Conservation (phyloP, 345 rosid species). For the Combretum micranthum region DNA sequence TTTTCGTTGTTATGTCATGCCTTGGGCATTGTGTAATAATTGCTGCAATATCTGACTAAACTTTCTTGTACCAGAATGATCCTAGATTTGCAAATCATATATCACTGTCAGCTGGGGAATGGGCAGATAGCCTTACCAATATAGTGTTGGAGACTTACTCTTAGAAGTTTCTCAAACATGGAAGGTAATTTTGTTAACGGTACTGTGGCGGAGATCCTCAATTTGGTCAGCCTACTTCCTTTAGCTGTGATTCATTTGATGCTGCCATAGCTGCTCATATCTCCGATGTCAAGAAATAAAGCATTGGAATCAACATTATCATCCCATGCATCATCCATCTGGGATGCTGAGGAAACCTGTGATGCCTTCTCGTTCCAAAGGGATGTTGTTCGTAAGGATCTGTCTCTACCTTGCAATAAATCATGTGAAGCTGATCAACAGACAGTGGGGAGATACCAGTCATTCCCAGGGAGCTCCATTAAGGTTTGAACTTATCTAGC, state of each 20-base stretch:
- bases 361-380: slow-evolving; percentile 88
- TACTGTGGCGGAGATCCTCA: slow-evolving; percentile 35
- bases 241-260: slow-evolving; percentile 94
- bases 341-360: slow-evolving; percentile 98
- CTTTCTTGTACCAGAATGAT: slow-evolving; percentile 31
- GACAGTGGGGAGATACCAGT: slow-evolving; percentile 13
- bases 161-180: slow-evolving; percentile 54
- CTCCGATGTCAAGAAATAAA: slow-evolving; percentile 64
- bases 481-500: too few relatives aligned
- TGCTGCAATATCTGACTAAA: slow-evolving; percentile 7
- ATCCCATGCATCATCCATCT: slow-evolving; percentile 58
- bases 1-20: not conserved
- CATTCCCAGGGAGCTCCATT: too few relatives aligned
- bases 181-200: slow-evolving; percentile 30
- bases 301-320: slow-evolving; percentile 25
- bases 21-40: not conserved
- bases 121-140: slow-evolving; percentile 97
- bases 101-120: slow-evolving; percentile 66
- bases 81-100: slow-evolving; percentile 25
- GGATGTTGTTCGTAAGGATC: slow-evolving; percentile 26
- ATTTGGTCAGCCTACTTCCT: slow-evolving; percentile 50
- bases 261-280: slow-evolving; percentile 98
- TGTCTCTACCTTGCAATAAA: slow-evolving; percentile 22
- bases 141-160: slow-evolving; percentile 84
- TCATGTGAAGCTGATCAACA: slow-evolving; percentile 24